Conservation (phyloP, 495 filamentous ascomycete genomes). For the Penicillium bialowiezense region DNA sequence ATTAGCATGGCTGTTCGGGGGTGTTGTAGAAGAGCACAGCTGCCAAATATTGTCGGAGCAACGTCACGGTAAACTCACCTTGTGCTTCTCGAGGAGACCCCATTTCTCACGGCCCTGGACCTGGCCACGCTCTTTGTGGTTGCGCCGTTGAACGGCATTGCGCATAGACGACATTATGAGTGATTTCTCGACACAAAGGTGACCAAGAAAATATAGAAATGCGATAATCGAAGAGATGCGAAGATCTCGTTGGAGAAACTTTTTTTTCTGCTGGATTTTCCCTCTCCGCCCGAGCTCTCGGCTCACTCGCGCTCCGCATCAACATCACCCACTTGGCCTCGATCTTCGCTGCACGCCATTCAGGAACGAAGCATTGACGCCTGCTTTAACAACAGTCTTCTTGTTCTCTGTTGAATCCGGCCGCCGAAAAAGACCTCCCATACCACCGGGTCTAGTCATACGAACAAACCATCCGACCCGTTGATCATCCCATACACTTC, state of each 20-base stretch:
- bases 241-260: constrained; percentile 16
- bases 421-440: no score
- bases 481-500: constrained; percentile 10
- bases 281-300: constrained; percentile 29
- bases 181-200: neutral
- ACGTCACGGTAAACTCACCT: constrained; percentile 42
- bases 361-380: neutral
- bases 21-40: neutral
- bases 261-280: constrained; percentile 26
- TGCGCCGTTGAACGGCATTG: constrained; percentile 72
- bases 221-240: constrained; percentile 1
- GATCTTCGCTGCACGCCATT: neutral
- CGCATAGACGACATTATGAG: constrained; percentile 73
- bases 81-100: constrained; percentile 87
- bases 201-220: neutral
- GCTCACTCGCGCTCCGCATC: constrained; percentile 28
- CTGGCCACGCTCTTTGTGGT: constrained; percentile 87
- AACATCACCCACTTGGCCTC: constrained; percentile 17
- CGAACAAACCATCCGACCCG: constrained; percentile 4
- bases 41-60: neutral
- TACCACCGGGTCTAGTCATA: neutral
- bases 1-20: constrained; percentile 17
- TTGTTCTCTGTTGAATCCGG: neutral
- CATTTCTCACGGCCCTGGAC: constrained; percentile 76
- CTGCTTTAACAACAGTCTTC: neutral